These are phyloP conservation scores for Apiospora arundinis DNA, from an alignment of 2,329 filamentous ascomycete genomes.

Conservation along the genomic window DNA sequence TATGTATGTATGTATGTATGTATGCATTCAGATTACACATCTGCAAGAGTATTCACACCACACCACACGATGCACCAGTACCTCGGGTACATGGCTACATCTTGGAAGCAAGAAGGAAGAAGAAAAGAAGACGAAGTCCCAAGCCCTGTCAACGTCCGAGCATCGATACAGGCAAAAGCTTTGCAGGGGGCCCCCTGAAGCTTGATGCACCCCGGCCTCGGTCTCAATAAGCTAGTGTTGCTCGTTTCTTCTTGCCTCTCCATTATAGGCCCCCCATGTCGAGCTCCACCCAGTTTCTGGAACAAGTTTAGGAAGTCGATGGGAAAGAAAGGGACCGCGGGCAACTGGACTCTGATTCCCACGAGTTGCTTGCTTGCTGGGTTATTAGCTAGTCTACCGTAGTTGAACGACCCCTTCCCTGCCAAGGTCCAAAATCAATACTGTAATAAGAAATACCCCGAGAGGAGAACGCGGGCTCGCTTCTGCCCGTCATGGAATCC, in stretches of 20 bases:
- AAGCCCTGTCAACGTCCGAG: constrained; percentile 40
- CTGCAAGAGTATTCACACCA: constrained; percentile 31
- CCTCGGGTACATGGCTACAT: neutral
- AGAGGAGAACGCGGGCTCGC: constrained; percentile 31
- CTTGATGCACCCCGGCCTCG: constrained; percentile 41
- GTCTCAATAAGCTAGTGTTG: constrained; percentile 30
- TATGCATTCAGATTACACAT: neutral
- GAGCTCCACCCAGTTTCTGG: constrained; percentile 36
- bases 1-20: too few relatives aligned
- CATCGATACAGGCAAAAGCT: constrained; percentile 32
- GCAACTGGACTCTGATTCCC: constrained; percentile 5
- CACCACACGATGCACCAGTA: constrained; percentile 13
- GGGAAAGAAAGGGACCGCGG: constrained; percentile 18
- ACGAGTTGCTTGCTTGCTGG: neutral
- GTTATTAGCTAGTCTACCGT: neutral
- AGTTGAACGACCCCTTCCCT: constrained; percentile 9
- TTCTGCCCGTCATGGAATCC: constrained; percentile 23
- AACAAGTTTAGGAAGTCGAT: constrained; percentile 19
- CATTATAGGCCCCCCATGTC: constrained; percentile 33
- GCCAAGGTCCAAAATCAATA: constrained; percentile 30
- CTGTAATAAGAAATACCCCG: constrained; percentile 30
- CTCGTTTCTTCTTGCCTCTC: constrained; percentile 15
- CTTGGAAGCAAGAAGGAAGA: neutral
- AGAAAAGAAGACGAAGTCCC: constrained; percentile 28
- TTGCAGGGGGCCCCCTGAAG: constrained; percentile 37